These are phyloP conservation scores for Naganishia cerealis DNA, from an alignment of 1,284 basidiomycete genomes.

Conservation along the genomic window DNA sequence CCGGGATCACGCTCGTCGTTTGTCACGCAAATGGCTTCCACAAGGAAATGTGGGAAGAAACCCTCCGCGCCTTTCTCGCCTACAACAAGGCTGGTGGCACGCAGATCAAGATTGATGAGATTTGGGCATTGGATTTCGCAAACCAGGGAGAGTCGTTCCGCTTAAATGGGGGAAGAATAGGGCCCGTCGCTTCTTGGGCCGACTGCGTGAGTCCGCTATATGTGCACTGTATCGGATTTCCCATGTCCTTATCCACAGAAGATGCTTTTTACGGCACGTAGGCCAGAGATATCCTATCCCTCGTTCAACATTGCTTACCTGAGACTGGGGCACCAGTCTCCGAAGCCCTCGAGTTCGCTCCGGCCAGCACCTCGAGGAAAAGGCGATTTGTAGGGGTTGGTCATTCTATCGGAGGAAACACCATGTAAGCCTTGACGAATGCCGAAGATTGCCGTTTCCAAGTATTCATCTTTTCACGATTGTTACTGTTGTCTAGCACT, in stretches of 20 bases:
- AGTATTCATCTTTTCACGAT: background rate
- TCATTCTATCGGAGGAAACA: constrained; percentile 78
- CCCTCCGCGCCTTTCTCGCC: constrained; percentile 57
- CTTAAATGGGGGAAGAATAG: constrained; percentile 63
- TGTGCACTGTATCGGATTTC: background rate
- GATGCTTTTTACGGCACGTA: constrained; percentile 55
- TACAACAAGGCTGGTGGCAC: background rate
- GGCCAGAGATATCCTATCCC: constrained; percentile 70
- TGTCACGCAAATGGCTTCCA: constrained; percentile 78
- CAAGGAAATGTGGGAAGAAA: constrained; percentile 78
- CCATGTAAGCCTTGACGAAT: constrained; percentile 58
- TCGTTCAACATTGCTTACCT: constrained; percentile 65
- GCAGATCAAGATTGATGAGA: constrained; percentile 62
- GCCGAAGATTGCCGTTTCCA: background rate
- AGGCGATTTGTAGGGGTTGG: constrained; percentile 62
- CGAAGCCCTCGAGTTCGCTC: constrained; percentile 45
- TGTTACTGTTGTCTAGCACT: constrained; percentile 53
- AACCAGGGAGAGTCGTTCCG: constrained; percentile 74
- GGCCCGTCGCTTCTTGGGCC: constrained; percentile 44
- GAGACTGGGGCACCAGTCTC: constrained; percentile 52
- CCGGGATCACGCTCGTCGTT: constrained; percentile 67
- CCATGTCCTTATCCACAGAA: background rate
- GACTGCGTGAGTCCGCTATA: constrained; percentile 57
- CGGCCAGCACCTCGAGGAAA: constrained; percentile 55
- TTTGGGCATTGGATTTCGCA: constrained; percentile 75